Evolutionary conservation across 139 green algal species (phyloP), one percentile per base, ranked within the genome.

Genomic region (Micractinium conductrix): DNA sequence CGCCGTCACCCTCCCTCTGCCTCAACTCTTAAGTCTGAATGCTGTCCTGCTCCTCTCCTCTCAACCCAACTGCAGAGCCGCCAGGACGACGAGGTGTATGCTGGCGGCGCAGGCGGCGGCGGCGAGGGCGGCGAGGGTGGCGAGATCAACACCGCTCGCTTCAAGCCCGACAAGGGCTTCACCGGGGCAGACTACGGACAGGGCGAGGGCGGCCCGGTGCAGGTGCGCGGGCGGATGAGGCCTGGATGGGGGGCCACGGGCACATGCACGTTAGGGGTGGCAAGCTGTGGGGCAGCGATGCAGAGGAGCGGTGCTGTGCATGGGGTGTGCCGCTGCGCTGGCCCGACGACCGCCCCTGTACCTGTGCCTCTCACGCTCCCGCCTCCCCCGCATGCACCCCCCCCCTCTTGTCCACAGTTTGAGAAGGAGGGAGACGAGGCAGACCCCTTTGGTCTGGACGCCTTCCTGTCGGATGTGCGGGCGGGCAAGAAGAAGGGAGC

Each of bases 371-470:
- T 14, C 48, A 14, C 14, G 12, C 48, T 14, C 48, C 48, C 14
- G 48, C 48, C 48, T 58, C 48, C 48, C 48, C 48, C 14, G 48
- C 12, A 10, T 58, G 48, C 60, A 63, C 55, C 4, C 70, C 22
- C 14, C 48, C 19, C 16, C 19, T 12, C 5, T n/a, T 6, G 28
- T 43, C 69, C 98, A 62, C 90, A 99, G 91, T 99, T 99, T 89
- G 97, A 99, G 92, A 88, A 74, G 78, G 89, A 94, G 40, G 88
- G 62, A 22, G 86, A 84, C 48, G 95, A 98, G 89, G 95, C 91
- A 1, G 97, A 99, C 90, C 96, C 95, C 6, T 99, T 99, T 87
- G 97, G 97, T 10, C 88, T 99, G 85, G 97, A 99, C 79, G 85
- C 95, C 81, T 97, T 99, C 83, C 82, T 98, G 24, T 88, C 79